phyloP scores from a whole-genome alignment of 495 filamentous ascomycete species.

The Aspergillus affinis region DNA sequence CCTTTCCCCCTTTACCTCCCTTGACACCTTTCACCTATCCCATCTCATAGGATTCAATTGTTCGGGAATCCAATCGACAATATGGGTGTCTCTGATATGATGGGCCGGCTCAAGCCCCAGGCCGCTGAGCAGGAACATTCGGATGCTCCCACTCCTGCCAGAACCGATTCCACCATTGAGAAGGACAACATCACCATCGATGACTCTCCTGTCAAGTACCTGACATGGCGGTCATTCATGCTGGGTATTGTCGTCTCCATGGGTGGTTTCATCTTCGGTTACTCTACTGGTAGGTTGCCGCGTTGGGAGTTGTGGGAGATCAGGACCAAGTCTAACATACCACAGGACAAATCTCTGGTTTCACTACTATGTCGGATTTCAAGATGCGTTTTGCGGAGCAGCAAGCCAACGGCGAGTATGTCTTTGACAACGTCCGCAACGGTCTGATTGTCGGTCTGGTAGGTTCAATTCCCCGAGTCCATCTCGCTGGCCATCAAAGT shows the following conservation, averaged over 20 bases:
- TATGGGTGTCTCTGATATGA: constrained; percentile 40
- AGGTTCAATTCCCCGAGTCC: constrained; percentile 16
- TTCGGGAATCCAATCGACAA: constrained; percentile 19
- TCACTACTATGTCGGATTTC: constrained; percentile 61
- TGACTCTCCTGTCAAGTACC: constrained; percentile 46
- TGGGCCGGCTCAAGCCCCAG: constrained; percentile 33
- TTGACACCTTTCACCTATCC: constrained; percentile 14
- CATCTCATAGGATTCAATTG: constrained; percentile 11
- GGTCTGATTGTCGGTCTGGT: constrained; percentile 58
- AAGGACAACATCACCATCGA: constrained; percentile 43
- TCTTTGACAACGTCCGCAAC: constrained; percentile 54
- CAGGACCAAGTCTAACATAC: constrained; percentile 6
- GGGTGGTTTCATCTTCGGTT: constrained; percentile 77
- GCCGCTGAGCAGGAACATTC: constrained; percentile 31
- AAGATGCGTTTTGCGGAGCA: constrained; percentile 46
- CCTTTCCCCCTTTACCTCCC: constrained; percentile 13
- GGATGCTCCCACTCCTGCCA: constrained; percentile 38
- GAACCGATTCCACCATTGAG: constrained; percentile 38
- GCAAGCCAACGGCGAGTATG: constrained; percentile 35
- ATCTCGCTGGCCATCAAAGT: neutral
- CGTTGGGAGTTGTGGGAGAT: neutral
- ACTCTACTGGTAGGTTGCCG: constrained; percentile 55
- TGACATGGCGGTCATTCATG: constrained; percentile 51
- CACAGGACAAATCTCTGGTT: constrained; percentile 56
- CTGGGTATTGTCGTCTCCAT: constrained; percentile 60